Conservation (phyloP, 2,329 filamentous ascomycete genomes). For the Cryphonectria parasitica region DNA sequence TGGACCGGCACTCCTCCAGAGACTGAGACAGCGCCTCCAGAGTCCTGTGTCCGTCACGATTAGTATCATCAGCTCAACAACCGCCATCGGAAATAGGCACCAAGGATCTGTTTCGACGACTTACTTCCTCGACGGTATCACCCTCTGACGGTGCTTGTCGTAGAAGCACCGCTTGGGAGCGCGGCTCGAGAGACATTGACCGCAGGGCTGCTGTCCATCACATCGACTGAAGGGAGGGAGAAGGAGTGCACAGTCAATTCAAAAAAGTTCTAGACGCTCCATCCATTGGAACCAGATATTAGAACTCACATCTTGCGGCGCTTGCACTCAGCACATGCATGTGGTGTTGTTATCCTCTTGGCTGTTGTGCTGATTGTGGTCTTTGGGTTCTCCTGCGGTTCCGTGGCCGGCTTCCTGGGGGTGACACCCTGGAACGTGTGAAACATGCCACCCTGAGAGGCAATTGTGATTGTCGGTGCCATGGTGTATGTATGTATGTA, state of each 20-base stretch:
- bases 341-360: conserved; percentile 59
- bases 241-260: conserved; percentile 34
- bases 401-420: conserved; percentile 51
- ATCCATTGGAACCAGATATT: not conserved
- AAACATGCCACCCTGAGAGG: conserved; percentile 56
- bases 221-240: conserved; percentile 56
- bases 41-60: conserved; percentile 44
- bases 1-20: conserved; percentile 66
- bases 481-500: conserved; percentile 34
- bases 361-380: conserved; percentile 42
- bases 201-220: conserved; percentile 80
- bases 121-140: conserved; percentile 79
- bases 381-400: conserved; percentile 46
- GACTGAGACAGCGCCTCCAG: conserved; percentile 67
- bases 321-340: conserved; percentile 78
- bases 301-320: conserved; percentile 70
- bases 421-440: conserved; percentile 59
- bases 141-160: conserved; percentile 76
- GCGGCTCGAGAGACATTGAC: conserved; percentile 80
- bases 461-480: conserved; percentile 52
- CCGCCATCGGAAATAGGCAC: conserved; percentile 20
- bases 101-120: conserved; percentile 35
- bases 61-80: conserved; percentile 28
- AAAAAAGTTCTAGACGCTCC: not conserved
- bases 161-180: conserved; percentile 80